Percentiles rank a stretch among this genome's conserved stretches.
These are phyloP conservation scores for Hericium coralloides DNA, from an alignment of 768 basidiomycete genomes.

Conservation along the genomic window DNA sequence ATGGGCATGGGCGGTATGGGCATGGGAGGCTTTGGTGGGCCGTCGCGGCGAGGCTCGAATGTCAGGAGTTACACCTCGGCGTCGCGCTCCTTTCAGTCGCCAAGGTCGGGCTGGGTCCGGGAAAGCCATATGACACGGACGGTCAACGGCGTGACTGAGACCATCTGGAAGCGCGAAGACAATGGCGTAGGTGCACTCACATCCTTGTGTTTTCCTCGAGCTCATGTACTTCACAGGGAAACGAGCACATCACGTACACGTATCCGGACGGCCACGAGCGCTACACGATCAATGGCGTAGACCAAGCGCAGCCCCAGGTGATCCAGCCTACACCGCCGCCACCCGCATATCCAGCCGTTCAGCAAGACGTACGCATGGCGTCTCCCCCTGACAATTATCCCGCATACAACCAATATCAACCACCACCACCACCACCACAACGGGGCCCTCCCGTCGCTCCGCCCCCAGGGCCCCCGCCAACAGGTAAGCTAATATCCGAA, in stretches of 20 bases:
- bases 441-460: neutral
- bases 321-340: neutral
- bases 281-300: constrained; percentile 60
- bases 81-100: constrained; percentile 18
- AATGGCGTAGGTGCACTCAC: constrained; percentile 36
- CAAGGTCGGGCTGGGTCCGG: constrained; percentile 36
- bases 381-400: neutral
- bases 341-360: neutral
- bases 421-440: neutral
- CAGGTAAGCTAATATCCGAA: neutral
- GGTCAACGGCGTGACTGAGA: constrained; percentile 62
- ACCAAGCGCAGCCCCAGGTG: constrained; percentile 20
- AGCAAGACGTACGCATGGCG: neutral
- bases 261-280: constrained; percentile 60
- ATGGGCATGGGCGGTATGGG: constrained; percentile 2
- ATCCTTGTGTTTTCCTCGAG: constrained; percentile 1
- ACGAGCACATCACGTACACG: constrained; percentile 60
- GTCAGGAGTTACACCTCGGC: constrained; percentile 18
- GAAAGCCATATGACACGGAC: constrained; percentile 50
- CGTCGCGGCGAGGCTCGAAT: neutral
- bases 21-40: constrained; percentile 1
- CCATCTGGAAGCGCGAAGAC: constrained; percentile 45
- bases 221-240: constrained; percentile 42
- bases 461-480: neutral
- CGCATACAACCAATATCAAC: neutral